Percentiles rank a stretch among this genome's conserved stretches.
Evolutionary conservation across 1,284 basidiomycete species (phyloP).

Genomic region (Mycena citricolor): DNA sequence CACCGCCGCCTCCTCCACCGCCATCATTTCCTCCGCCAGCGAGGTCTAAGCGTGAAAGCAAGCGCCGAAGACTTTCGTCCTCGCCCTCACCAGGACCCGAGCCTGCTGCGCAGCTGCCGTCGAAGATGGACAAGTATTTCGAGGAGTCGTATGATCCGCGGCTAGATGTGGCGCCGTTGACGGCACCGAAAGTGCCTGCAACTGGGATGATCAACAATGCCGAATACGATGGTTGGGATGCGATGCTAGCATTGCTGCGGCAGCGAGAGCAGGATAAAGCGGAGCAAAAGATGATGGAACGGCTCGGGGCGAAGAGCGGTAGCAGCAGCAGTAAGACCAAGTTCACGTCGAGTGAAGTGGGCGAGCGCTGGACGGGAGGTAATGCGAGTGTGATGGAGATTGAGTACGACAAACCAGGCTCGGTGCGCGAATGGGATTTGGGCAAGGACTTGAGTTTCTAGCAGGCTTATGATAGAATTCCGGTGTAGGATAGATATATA

Average conservation of each 20-base stretch:
- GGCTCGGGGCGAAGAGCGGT: constrained; percentile 59
- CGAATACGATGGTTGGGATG: constrained; percentile 83
- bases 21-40: constrained; percentile 1
- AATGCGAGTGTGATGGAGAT: constrained; percentile 71
- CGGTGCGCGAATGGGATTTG: constrained; percentile 88
- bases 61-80: constrained; percentile 11
- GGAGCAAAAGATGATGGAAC: constrained; percentile 76
- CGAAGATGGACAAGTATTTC: constrained; percentile 97
- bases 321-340: too few species aligned
- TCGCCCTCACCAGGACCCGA: constrained; percentile 45
- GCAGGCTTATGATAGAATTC: too few species aligned
- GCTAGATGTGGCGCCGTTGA: constrained; percentile 77
- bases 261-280: constrained; percentile 72
- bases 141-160: constrained; percentile 83
- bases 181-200: constrained; percentile 64
- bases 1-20: constrained; percentile 24
- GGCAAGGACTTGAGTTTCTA: constrained; percentile 78
- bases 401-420: constrained; percentile 80
- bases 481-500: too few species aligned
- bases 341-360: constrained; percentile 31
- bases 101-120: constrained; percentile 49
- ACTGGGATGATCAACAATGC: constrained; percentile 74
- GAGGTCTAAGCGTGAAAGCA: too few species aligned
- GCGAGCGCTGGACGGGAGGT: constrained; percentile 40
- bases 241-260: constrained; percentile 82